phyloP scores from a whole-genome alignment of 192 early-diverging fungal species.

The Coemansia sp. region DNA sequence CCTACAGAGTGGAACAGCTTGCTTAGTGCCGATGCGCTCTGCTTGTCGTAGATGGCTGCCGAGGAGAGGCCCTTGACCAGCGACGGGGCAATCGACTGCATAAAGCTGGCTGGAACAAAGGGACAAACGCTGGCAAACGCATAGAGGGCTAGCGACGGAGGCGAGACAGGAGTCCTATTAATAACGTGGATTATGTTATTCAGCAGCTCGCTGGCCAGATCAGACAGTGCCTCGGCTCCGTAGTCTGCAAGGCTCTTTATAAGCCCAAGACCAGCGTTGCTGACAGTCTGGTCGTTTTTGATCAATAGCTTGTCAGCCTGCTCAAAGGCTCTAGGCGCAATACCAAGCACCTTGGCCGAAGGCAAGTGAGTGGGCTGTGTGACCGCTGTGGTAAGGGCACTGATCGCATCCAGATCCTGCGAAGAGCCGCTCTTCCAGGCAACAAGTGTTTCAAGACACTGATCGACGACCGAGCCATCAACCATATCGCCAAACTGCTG shows the following conservation, averaged over 20 bases:
- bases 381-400: conserved; percentile 18
- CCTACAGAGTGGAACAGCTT: conserved; percentile 28
- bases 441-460: conserved; percentile 10
- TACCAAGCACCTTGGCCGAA: conserved; percentile 7
- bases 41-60: conserved; percentile 27
- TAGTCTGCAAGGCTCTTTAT: conserved; percentile 31
- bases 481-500: conserved; percentile 32
- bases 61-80: conserved; percentile 27
- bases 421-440: conserved; percentile 13
- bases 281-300: conserved; percentile 7
- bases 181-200: conserved; percentile 23
- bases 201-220: conserved; percentile 10
- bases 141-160: conserved; percentile 27
- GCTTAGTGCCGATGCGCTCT: conserved; percentile 19
- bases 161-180: conserved; percentile 24
- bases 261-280: conserved; percentile 18
- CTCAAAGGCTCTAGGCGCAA: conserved; percentile 12
- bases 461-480: conserved; percentile 1
- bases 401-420: conserved; percentile 9
- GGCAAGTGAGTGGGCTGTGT: conserved; percentile 25
- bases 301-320: conserved; percentile 15
- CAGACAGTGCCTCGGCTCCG: conserved; percentile 10
- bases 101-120: conserved; percentile 11
- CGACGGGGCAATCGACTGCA: neutral
- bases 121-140: conserved; percentile 36